phyloP scores from a whole-genome alignment of 129 eudicot species.

The Rutidosis leptorrhynchoides region DNA sequence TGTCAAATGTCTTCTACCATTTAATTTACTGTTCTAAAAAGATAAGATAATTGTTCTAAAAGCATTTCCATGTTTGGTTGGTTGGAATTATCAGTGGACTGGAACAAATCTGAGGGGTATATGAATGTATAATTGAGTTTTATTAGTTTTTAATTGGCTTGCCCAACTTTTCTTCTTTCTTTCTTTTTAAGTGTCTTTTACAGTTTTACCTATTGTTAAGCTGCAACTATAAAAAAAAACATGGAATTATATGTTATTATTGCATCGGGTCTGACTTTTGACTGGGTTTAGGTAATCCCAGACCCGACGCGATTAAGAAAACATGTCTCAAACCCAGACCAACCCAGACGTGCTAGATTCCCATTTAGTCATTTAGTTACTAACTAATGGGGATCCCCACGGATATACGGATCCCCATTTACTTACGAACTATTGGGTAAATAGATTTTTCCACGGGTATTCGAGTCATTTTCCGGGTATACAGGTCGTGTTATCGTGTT shows the following conservation, averaged over 20 bases:
- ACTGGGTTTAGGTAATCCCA: too few species aligned
- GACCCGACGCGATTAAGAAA: too few species aligned
- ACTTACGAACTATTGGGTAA: too few species aligned
- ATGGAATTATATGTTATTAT: not conserved
- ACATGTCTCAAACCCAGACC: too few species aligned
- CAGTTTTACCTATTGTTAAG: not conserved
- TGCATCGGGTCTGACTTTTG: too few species aligned
- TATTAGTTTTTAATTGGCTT: constrained; percentile 1
- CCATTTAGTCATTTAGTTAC: too few species aligned
- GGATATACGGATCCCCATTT: too few species aligned
- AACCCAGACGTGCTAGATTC: too few species aligned
- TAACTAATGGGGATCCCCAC: too few species aligned
- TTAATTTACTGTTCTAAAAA: not conserved
- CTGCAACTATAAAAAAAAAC: not conserved
- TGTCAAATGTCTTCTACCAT: constrained; percentile 13
- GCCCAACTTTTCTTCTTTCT: constrained; percentile 1
- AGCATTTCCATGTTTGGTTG: not conserved
- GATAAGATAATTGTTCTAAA: constrained; percentile 6
- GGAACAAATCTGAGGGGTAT: not conserved
- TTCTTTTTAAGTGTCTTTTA: not conserved
- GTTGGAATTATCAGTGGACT: not conserved
- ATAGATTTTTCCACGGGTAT: too few species aligned
- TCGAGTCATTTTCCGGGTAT: too few species aligned
- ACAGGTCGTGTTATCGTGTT: too few species aligned
- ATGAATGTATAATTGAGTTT: not conserved